phyloP scores from a whole-genome alignment of 805 yeast species.

The Metschnikowia vanudenii region DNA sequence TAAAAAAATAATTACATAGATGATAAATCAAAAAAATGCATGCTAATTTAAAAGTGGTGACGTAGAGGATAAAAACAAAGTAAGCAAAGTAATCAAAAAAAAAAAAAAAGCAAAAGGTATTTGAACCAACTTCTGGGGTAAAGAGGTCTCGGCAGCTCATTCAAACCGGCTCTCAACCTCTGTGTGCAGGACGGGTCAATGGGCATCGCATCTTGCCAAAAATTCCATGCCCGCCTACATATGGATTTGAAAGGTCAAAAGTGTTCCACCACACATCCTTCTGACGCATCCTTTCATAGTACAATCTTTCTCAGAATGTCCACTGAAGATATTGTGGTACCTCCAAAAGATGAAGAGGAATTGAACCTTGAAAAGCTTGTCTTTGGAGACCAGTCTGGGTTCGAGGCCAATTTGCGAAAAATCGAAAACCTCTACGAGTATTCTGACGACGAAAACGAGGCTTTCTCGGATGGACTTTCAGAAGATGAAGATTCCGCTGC shows the following conservation, averaged over 20 bases:
- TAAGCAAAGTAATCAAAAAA: not conserved
- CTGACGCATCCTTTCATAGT: not conserved
- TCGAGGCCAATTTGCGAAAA: constrained; percentile 60
- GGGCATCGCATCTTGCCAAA: constrained; percentile 18
- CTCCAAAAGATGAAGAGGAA: constrained; percentile 79
- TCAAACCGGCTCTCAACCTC: not conserved
- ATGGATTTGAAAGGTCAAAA: not conserved
- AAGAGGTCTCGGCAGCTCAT: not conserved
- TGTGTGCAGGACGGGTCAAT: constrained; percentile 7
- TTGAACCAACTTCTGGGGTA: no score
- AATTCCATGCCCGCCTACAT: constrained; percentile 4
- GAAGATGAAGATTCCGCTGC: constrained; percentile 24
- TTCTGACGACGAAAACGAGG: constrained; percentile 36
- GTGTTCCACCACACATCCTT: not conserved
- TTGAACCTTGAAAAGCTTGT: constrained; percentile 74
- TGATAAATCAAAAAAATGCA: constrained; percentile 4
- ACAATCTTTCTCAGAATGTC: not conserved
- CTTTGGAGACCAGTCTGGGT: constrained; percentile 83
- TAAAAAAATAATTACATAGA: constrained; percentile 26
- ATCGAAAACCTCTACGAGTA: constrained; percentile 56
- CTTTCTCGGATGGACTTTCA: not conserved
- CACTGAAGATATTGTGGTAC: not conserved
- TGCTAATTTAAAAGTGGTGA: not conserved
- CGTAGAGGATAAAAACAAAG: not conserved
- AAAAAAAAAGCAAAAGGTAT: no score